Base-by-base conservation (phyloP, 805 yeast genomes). In the Candida silvicultrix region DNA sequence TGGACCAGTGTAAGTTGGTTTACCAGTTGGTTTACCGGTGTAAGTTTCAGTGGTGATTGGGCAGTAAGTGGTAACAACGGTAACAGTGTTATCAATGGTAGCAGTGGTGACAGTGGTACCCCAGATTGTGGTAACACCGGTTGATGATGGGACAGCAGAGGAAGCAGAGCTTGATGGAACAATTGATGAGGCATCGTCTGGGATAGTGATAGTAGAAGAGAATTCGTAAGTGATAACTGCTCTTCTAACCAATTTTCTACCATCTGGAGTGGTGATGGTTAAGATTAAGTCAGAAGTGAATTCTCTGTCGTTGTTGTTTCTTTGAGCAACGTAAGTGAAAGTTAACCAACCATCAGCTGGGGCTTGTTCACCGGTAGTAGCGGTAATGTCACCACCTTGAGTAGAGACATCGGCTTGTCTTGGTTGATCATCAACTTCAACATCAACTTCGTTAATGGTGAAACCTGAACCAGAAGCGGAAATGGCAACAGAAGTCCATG, bases 41-140 rank as follows among this genome's bases (percentile, higher is more conserved):
- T 35, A 23, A 19, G 46, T 41, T 38, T 45, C n/a, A 44, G 53
- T 40, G 10, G 49, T 39, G 35, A 45, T n/a, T 16, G 46, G 42
- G 28, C 46, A 63, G 64, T 42, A 66, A 51, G 53, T 59, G 48
- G 59, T 61, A 56, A 52, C 68, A 61, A 49, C n/a, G 3, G 50
- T 42, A 38, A 43, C 32, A 32, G n/a, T 32, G 31, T 36, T 22
- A 16, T 29, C 21, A 18, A 20, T 48, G 34, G 40, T 54, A 46
- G 40, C 54, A 53, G 52, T 54, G 45, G 56, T 52, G 48, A 38
- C 49, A 41, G 44, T 49, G 53, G 43, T 56, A 58, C 23, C 55
- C 60, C 25, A 55, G 29, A 39, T 35, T 9, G 45, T 41, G n/a
- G 50, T 44, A 4, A 6, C 15, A 22, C 25, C 21, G 4, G 25